These are phyloP conservation scores for Lodderomyces jiufengensis DNA, from an alignment of 1,139 yeast genomes.

Conservation along the genomic window DNA sequence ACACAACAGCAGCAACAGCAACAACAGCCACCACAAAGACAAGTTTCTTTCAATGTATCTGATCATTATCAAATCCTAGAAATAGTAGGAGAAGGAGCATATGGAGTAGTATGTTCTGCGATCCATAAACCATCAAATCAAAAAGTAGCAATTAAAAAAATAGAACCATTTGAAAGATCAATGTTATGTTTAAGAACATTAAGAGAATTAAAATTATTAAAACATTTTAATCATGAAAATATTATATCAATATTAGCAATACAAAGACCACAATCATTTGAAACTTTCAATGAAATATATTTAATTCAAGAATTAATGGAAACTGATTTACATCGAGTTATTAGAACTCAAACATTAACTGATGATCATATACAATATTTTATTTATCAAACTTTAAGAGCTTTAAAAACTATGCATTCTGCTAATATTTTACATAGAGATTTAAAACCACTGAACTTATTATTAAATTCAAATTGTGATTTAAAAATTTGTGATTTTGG, in stretches of 20 bases:
- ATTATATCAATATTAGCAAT: constrained; percentile 37
- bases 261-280: constrained; percentile 33
- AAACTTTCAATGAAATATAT: constrained; percentile 59
- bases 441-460: constrained; percentile 37
- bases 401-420: constrained; percentile 59
- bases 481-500: constrained; percentile 57
- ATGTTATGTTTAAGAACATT: constrained; percentile 38
- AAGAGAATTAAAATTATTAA: constrained; percentile 38
- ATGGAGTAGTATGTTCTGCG: constrained; percentile 43
- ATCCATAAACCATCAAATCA: constrained; percentile 36
- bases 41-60: constrained; percentile 29
- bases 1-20: not conserved
- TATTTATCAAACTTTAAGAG: constrained; percentile 60
- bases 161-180: constrained; percentile 38
- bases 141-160: constrained; percentile 42
- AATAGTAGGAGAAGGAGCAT: constrained; percentile 46
- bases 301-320: constrained; percentile 72
- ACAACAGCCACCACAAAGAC: constrained; percentile 10
- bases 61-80: constrained; percentile 37
- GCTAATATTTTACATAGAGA: constrained; percentile 47
- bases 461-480: constrained; percentile 34
- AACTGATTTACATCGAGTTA: constrained; percentile 60
- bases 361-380: constrained; percentile 71
- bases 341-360: constrained; percentile 47
- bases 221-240: constrained; percentile 38